A percentile compares a stretch with the other conserved stretches of the same genome.
Evolutionary conservation across 805 yeast genomes (phyloP).

Genomic region (Sugiyamaella boreocaroliniensis): DNA sequence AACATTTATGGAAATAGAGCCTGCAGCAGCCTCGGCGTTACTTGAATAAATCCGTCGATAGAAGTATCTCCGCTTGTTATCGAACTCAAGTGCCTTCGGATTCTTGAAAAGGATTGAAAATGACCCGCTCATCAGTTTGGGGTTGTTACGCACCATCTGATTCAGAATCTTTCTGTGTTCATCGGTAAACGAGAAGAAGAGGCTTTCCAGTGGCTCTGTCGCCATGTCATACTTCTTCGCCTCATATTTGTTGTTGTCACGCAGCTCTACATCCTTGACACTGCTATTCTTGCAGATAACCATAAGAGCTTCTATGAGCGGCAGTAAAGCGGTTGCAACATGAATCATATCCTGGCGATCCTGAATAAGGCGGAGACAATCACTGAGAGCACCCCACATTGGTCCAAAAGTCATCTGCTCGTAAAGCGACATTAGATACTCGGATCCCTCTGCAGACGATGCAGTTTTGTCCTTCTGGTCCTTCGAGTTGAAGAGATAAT

Average conservation of each 20-base stretch:
- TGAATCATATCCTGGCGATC: conserved; percentile 49
- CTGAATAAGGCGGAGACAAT: conserved; percentile 58
- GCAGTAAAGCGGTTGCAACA: conserved; percentile 74
- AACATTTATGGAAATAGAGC: conserved; percentile 54
- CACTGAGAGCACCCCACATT: conserved; percentile 80
- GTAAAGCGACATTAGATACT: conserved; percentile 39
- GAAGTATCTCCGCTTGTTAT: conserved; percentile 83
- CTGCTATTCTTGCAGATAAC: conserved; percentile 88
- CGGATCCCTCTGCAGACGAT: conserved; percentile 10
- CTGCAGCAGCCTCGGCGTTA: conserved; percentile 1
- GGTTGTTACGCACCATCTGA: conserved; percentile 84
- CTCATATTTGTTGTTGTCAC: conserved; percentile 53
- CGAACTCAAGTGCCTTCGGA: conserved; percentile 87
- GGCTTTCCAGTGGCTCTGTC: conserved; percentile 65
- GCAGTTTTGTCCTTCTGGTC: conserved; percentile 22
- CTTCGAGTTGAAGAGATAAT: conserved; percentile 57
- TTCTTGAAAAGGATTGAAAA: conserved; percentile 82
- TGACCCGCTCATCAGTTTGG: conserved; percentile 93
- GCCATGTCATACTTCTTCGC: conserved; percentile 56
- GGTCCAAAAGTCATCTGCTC: conserved; percentile 63
- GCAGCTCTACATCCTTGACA: conserved; percentile 49
- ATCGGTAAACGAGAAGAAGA: conserved; percentile 82
- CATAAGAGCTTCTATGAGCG: conserved; percentile 87
- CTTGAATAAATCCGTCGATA: conserved; percentile 59
- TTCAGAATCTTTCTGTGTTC: conserved; percentile 82